These are phyloP conservation scores for Amanita polypyramis DNA, from an alignment of 768 basidiomycete genomes.

Conservation along the genomic window DNA sequence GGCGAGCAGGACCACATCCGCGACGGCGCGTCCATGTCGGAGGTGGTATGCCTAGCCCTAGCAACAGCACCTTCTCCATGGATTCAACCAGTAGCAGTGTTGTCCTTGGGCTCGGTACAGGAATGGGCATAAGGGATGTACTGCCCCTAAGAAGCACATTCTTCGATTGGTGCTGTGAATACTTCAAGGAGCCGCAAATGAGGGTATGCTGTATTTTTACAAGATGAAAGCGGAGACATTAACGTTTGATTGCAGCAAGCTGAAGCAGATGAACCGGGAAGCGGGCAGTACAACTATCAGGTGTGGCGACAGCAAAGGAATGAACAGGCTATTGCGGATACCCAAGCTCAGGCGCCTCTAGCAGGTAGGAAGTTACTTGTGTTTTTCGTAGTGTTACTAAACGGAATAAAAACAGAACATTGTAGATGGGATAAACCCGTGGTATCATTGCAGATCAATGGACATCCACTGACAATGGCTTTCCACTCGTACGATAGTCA, in stretches of 20 bases:
- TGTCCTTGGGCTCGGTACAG: slow-evolving; percentile 70
- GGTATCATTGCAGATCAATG: slow-evolving; percentile 46
- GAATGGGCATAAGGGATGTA: slow-evolving; percentile 71
- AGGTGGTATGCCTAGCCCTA: slow-evolving; percentile 51
- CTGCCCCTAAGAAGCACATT: slow-evolving; percentile 86
- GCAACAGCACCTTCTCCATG: slow-evolving; percentile 68
- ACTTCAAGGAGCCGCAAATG: slow-evolving; percentile 99
- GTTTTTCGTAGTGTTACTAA: not conserved
- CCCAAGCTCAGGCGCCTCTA: slow-evolving; percentile 53
- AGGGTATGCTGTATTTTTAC: slow-evolving; percentile 43
- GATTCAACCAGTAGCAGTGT: slow-evolving; percentile 61
- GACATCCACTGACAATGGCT: slow-evolving; percentile 63
- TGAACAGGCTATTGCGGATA: slow-evolving; percentile 65
- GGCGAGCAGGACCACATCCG: slow-evolving; percentile 31
- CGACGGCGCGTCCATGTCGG: slow-evolving; percentile 27
- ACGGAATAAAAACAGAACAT: slow-evolving; percentile 28
- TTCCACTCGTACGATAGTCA: slow-evolving; percentile 94
- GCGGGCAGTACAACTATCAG: slow-evolving; percentile 88
- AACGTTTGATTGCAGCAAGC: slow-evolving; percentile 49
- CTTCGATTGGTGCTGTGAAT: slow-evolving; percentile 95
- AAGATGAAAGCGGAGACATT: not conserved
- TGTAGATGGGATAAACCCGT: slow-evolving; percentile 69
- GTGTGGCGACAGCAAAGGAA: slow-evolving; percentile 91
- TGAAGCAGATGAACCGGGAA: slow-evolving; percentile 94
- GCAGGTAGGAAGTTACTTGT: slow-evolving; percentile 46